These are phyloP conservation scores for Closterium sp. DNA, from an alignment of 139 green algal species.

Conservation along the genomic window DNA sequence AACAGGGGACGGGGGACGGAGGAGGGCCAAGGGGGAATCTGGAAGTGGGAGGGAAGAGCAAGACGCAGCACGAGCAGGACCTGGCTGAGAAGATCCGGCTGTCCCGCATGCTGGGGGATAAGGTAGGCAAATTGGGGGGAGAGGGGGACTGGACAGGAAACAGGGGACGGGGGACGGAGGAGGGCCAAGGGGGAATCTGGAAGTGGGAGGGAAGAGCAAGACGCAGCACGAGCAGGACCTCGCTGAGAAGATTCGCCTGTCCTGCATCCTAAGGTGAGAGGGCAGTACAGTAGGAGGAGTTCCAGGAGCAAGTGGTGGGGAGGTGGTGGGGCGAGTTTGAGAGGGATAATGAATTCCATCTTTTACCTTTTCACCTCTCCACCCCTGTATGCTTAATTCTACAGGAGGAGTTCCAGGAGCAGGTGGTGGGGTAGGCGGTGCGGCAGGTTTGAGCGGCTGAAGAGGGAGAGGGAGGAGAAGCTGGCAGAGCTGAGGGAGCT, in stretches of 20 bases:
- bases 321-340: too few relatives aligned
- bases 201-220: conserved; percentile 47
- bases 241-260: conserved; percentile 73
- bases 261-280: conserved; percentile 32
- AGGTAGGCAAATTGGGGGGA: conserved; percentile 8
- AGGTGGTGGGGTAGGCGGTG: too few relatives aligned
- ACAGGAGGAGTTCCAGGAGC: too few relatives aligned
- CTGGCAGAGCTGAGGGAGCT: too few relatives aligned
- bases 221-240: conserved; percentile 71
- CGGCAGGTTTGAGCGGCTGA: conserved; percentile 82
- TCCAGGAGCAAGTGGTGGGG: conserved; percentile 62
- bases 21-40: too few relatives aligned
- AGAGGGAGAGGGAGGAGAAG: conserved; percentile 61
- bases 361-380: too few relatives aligned
- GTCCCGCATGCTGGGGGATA: conserved; percentile 50
- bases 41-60: conserved; percentile 44
- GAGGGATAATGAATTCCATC: too few relatives aligned
- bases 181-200: neutral
- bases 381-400: too few relatives aligned
- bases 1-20: too few relatives aligned
- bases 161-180: too few relatives aligned
- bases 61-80: conserved; percentile 68
- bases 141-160: too few relatives aligned
- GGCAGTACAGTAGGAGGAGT: conserved; percentile 43
- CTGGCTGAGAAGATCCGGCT: too few relatives aligned